These are phyloP conservation scores for Pseudogymnoascus sp. DNA, from an alignment of 2,329 filamentous ascomycete genomes.

Conservation along the genomic window DNA sequence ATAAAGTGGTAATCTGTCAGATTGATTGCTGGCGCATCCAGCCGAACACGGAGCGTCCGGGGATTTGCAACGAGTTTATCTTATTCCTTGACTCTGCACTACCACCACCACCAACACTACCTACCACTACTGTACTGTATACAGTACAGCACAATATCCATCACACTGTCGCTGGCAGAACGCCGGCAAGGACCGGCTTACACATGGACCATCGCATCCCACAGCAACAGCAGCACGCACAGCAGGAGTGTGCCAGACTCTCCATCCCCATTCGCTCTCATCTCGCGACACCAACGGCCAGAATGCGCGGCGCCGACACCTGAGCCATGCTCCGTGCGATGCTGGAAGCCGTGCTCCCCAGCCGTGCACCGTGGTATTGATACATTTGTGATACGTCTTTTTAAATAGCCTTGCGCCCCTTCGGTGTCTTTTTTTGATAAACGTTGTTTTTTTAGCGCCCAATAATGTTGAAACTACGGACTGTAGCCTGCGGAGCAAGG, in stretches of 20 bases:
- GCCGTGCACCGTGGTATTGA: slow-evolving; percentile 5
- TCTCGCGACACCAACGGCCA: background rate
- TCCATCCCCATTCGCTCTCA: background rate
- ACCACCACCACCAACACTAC: background rate
- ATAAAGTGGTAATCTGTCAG: slow-evolving; percentile 4
- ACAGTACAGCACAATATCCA: background rate
- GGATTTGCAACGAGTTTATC: background rate
- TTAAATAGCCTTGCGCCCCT: slow-evolving; percentile 1
- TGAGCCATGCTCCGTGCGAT: slow-evolving; percentile 1
- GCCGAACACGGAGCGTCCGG: background rate
- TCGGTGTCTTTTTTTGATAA: slow-evolving; percentile 1
- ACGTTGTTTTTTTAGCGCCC: slow-evolving; percentile 10
- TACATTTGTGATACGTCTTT: slow-evolving; percentile 11
- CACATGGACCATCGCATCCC: slow-evolving; percentile 6
- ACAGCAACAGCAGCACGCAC: background rate
- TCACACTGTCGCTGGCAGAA: background rate
- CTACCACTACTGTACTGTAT: background rate
- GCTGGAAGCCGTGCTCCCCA: background rate
- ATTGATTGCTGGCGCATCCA: slow-evolving; percentile 6
- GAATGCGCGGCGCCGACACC: background rate
- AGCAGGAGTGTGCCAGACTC: slow-evolving; percentile 5
- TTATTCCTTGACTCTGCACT: slow-evolving; percentile 1
- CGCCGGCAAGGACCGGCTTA: slow-evolving; percentile 1
- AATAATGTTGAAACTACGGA: slow-evolving; percentile 9
- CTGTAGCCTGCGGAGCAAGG: slow-evolving; percentile 2